Percentiles rank a stretch among this genome's conserved stretches.
These are phyloP conservation scores for Tuber borchii DNA, from an alignment of 495 filamentous ascomycete species.

Conservation along the genomic window DNA sequence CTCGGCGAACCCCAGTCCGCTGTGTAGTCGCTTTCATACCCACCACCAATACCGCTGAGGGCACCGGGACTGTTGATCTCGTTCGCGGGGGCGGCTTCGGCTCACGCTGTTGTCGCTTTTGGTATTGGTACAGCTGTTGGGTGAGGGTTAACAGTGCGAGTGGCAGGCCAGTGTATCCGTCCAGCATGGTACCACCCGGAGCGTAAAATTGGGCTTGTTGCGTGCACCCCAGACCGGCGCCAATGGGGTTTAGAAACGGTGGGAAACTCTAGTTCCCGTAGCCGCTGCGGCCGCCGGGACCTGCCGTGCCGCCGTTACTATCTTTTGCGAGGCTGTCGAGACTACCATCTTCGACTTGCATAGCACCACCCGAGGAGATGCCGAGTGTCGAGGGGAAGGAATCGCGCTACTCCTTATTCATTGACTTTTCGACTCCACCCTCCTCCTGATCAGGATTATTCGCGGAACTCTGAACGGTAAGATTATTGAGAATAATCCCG, in stretches of 20 bases:
- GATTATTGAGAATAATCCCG: slow-evolving; percentile 52
- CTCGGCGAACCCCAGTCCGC: slow-evolving; percentile 29
- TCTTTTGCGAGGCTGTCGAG: slow-evolving; percentile 16
- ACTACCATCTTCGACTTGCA: slow-evolving; percentile 28
- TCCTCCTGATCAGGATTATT: background rate
- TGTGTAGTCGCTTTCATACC: slow-evolving; percentile 31
- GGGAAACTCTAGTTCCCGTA: slow-evolving; percentile 24
- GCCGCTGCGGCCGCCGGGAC: slow-evolving; percentile 22
- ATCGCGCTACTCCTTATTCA: background rate
- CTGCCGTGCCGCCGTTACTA: slow-evolving; percentile 16
- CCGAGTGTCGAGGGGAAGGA: too few species aligned
- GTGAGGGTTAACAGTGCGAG: slow-evolving; percentile 38
- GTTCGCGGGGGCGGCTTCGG: slow-evolving; percentile 23
- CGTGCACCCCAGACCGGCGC: too few species aligned
- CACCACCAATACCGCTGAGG: slow-evolving; percentile 5
- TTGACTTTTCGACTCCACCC: background rate
- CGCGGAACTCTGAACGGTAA: background rate
- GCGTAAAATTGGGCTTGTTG: slow-evolving; percentile 41
- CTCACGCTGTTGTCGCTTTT: slow-evolving; percentile 38
- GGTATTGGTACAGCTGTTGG: slow-evolving; percentile 38
- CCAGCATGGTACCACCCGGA: slow-evolving; percentile 27
- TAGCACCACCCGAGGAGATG: slow-evolving; percentile 32
- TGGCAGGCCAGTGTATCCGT: slow-evolving; percentile 36
- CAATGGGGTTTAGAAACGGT: slow-evolving; percentile 41
- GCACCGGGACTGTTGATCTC: too few species aligned